These are phyloP conservation scores for Carex pumila DNA, from an alignment of 176 grass and related monocot species.

Conservation along the genomic window DNA sequence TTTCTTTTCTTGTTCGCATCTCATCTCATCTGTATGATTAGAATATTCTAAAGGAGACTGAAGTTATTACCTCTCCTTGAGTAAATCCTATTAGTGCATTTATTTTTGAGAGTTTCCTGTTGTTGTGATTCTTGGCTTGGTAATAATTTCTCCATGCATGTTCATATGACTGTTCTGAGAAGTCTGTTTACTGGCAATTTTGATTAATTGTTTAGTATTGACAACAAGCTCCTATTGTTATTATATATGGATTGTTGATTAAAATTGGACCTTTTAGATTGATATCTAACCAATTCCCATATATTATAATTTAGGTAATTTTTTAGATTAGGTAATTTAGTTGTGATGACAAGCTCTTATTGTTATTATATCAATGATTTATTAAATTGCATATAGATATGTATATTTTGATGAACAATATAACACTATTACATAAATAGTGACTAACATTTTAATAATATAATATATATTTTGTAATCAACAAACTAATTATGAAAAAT, in stretches of 20 bases:
- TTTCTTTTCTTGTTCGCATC: neutral
- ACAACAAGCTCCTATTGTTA: neutral
- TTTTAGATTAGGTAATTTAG: too few relatives aligned
- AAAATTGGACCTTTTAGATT: neutral
- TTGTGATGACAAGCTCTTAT: too few relatives aligned
- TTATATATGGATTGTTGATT: neutral
- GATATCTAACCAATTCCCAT: neutral
- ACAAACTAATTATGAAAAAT: too few relatives aligned
- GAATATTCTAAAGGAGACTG: neutral
- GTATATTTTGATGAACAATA: too few relatives aligned
- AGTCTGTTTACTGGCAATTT: neutral
- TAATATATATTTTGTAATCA: too few relatives aligned
- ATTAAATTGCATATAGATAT: too few relatives aligned
- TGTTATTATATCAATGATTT: too few relatives aligned
- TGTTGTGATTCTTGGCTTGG: neutral
- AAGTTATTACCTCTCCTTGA: neutral
- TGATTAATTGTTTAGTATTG: neutral
- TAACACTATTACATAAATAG: too few relatives aligned
- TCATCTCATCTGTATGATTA: neutral
- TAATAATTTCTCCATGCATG: neutral
- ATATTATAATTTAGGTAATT: too few relatives aligned
- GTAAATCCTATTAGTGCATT: neutral
- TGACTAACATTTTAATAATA: too few relatives aligned
- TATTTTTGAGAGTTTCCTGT: neutral
- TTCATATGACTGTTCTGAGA: neutral